Evolutionary conservation across 2,329 filamentous ascomycete species (phyloP), one percentile per base, ranked within the genome.

Genomic region (Amauroascus verrucosus): DNA sequence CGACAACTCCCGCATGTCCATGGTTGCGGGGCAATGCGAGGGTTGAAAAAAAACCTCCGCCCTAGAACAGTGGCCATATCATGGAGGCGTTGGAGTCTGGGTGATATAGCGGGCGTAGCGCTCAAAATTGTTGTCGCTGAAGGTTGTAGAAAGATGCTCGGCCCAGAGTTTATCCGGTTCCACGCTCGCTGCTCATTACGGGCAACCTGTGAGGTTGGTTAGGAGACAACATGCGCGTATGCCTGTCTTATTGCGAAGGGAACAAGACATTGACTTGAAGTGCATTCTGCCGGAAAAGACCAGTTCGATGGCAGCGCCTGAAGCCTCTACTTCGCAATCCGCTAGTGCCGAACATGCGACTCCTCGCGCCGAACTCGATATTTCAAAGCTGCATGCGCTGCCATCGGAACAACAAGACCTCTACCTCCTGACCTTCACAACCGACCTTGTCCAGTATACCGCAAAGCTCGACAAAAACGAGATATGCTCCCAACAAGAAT

Each of bases 391-490:
- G 46, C 85, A 95, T 70, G 79, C 86, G 50, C 81, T 97, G 45
- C 88, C 91, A 41, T 82, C 87, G 51, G 93, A 98, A 72, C 93
- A 98, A 69, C 93, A 98, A 71, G 90, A 96, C 64, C 81, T 98
- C 11, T 94, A 93, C 69, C 80, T 98, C 58, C 78, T 98, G 56
- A 94, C 84, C 24, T 96, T 94, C 66, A 85, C 90, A 33, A 85
- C 89, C 26, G 82, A 85, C 56, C 77, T 98, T 53, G 84, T 83
- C 58, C 85, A 85, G 61, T 86, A 96, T 76, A 86, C 95, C 43
- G 77, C 83, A 51, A 59, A 60, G 16, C 79, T 97, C 45, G 80
- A 82, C 51, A 77, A 82, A 57, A 88, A 95, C 61, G 86, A 86
- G 65, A 86, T 90, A 60, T 91, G 87, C 20, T 81, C 86, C 11